phyloP scores from a whole-genome alignment of 106 monocot species.

The Hemerocallis citrina region DNA sequence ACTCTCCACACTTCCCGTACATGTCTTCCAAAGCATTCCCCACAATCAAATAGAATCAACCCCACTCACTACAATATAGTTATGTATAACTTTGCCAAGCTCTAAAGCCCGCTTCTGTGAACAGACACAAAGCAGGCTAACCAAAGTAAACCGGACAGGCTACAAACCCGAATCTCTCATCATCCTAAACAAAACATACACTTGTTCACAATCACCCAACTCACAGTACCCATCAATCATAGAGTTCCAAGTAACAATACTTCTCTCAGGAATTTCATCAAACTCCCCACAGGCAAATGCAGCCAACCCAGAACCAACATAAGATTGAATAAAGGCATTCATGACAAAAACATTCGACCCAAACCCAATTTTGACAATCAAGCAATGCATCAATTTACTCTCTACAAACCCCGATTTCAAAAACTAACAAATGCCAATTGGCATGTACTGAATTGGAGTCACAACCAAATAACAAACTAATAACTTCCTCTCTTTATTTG shows the following conservation, averaged over 20 bases:
- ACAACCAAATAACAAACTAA: too few species aligned
- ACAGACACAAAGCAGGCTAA: slow-evolving; percentile 44
- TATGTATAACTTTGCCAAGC: slow-evolving; percentile 31
- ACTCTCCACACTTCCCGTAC: slow-evolving; percentile 67
- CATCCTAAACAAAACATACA: slow-evolving; percentile 20
- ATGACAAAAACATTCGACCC: slow-evolving; percentile 51
- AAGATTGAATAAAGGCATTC: slow-evolving; percentile 54
- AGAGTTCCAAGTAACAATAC: slow-evolving; percentile 64
- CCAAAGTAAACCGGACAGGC: slow-evolving; percentile 53
- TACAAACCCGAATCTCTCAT: slow-evolving; percentile 34
- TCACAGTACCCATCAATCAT: slow-evolving; percentile 58
- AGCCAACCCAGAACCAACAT: slow-evolving; percentile 17
- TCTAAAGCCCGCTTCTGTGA: slow-evolving; percentile 24
- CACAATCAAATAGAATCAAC: slow-evolving; percentile 31
- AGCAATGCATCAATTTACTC: slow-evolving; percentile 15
- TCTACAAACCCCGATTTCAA: slow-evolving; percentile 7
- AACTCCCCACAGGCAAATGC: slow-evolving; percentile 27
- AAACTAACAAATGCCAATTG: too few species aligned
- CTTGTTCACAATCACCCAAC: slow-evolving; percentile 22
- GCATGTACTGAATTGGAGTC: too few species aligned
- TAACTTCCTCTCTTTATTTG: too few species aligned
- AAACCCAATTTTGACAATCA: slow-evolving; percentile 50
- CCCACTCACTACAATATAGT: slow-evolving; percentile 16
- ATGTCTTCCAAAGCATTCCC: slow-evolving; percentile 61
- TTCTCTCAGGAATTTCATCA: slow-evolving; percentile 46